These are phyloP conservation scores for Trichoderma pleuroti DNA, from an alignment of 2,329 filamentous ascomycete species.

Conservation along the genomic window DNA sequence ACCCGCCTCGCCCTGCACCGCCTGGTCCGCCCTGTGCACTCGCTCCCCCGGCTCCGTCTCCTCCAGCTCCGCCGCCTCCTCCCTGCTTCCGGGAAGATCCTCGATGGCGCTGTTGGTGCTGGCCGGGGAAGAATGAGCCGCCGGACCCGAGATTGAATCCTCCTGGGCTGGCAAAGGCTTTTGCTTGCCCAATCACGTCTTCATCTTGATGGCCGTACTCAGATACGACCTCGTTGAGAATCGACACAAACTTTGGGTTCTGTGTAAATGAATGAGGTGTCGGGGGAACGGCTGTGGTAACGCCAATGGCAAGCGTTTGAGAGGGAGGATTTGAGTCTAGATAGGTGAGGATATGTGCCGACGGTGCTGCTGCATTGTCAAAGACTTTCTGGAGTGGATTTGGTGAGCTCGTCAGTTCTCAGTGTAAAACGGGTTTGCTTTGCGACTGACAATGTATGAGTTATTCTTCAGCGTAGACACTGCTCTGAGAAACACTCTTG, in stretches of 20 bases:
- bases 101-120: constrained; percentile 40
- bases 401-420: constrained; percentile 37
- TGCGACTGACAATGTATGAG: constrained; percentile 48
- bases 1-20: constrained; percentile 57
- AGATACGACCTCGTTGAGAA: constrained; percentile 55
- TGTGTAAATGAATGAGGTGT: constrained; percentile 57
- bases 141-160: constrained; percentile 51
- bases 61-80: constrained; percentile 40
- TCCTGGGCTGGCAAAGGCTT: constrained; percentile 57
- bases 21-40: constrained; percentile 61
- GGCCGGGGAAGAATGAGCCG: constrained; percentile 46
- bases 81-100: constrained; percentile 34
- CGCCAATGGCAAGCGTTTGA: constrained; percentile 54
- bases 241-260: constrained; percentile 56
- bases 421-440: constrained; percentile 27
- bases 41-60: constrained; percentile 51
- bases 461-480: constrained; percentile 50
- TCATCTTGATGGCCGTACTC: constrained; percentile 56
- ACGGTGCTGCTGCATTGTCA: constrained; percentile 43
- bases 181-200: constrained; percentile 52
- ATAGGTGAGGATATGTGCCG: constrained; percentile 54
- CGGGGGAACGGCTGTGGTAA: constrained; percentile 55
- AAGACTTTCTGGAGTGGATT: constrained; percentile 52
- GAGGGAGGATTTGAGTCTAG: constrained; percentile 57
- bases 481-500: constrained; percentile 28